Evolutionary conservation across 306 rosid genomes (phyloP).

Genomic region (Dryas alaskensis): DNA sequence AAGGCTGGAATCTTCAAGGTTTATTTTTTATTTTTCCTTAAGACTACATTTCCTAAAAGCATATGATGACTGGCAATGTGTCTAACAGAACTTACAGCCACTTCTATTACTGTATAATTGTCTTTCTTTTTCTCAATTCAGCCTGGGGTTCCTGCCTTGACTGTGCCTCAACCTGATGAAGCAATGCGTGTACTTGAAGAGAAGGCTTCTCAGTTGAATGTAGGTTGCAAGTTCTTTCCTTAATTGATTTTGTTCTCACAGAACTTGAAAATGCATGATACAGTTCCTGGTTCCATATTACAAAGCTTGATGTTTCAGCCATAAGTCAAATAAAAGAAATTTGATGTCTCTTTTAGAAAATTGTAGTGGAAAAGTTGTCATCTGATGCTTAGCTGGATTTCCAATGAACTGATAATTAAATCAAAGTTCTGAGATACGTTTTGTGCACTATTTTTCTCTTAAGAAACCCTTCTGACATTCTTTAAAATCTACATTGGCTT

Average conservation of each 20-base stretch:
- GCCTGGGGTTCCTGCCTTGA: constrained; percentile 72
- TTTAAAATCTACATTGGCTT: not conserved
- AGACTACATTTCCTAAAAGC: constrained; percentile 18
- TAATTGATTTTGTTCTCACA: constrained; percentile 12
- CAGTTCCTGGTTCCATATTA: constrained; percentile 5
- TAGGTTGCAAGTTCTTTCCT: constrained; percentile 41
- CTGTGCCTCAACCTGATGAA: constrained; percentile 88
- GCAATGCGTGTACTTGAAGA: constrained; percentile 79
- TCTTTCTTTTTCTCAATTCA: constrained; percentile 34
- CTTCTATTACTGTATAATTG: constrained; percentile 10
- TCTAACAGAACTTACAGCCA: constrained; percentile 11
- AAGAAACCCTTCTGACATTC: not conserved
- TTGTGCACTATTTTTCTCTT: not conserved
- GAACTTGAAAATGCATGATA: constrained; percentile 15
- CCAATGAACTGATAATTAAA: not conserved
- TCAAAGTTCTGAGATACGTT: not conserved
- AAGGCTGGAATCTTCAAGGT: constrained; percentile 99
- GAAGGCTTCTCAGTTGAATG: constrained; percentile 70
- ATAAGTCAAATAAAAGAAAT: not conserved
- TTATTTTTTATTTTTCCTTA: constrained; percentile 3
- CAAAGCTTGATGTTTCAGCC: not conserved
- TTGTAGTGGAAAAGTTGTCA: not conserved
- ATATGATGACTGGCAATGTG: constrained; percentile 2
- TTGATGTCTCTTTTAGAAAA: not conserved
- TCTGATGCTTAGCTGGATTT: not conserved